A percentile compares a stretch with the other conserved stretches of the same genome.
Evolutionary conservation across 495 filamentous ascomycete species (phyloP).

Genomic region (Neurospora hispaniola): DNA sequence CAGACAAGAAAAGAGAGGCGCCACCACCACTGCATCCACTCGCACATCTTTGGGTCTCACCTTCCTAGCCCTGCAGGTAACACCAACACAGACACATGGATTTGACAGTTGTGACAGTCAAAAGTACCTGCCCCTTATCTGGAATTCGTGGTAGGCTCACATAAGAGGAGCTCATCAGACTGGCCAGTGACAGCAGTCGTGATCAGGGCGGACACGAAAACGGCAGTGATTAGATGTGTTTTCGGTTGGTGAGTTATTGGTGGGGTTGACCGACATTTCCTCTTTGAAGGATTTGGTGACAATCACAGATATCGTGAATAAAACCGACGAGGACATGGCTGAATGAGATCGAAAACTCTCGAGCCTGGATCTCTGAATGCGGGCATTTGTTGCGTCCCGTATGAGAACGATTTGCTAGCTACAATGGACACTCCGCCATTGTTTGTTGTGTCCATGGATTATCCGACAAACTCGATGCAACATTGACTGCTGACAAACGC

Average conservation of each 20-base stretch:
- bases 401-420: too few species aligned
- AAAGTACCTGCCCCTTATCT: background rate
- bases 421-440: too few species aligned
- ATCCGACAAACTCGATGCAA: background rate
- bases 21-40: too few species aligned
- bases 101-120: background rate
- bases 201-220: background rate
- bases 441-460: background rate
- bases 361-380: background rate
- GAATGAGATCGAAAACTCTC: too few species aligned
- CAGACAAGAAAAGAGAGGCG: too few species aligned
- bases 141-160: background rate
- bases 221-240: background rate
- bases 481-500: background rate
- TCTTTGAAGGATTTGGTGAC: background rate
- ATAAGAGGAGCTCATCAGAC: background rate
- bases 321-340: too few species aligned
- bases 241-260: background rate
- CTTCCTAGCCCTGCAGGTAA: background rate
- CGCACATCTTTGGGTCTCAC: too few species aligned
- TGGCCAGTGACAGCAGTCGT: background rate
- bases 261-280: background rate
- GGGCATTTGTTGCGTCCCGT: background rate
- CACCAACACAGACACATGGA: background rate
- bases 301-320: background rate